phyloP scores from a whole-genome alignment of 345 rosid genomes.

The Balakata baccata region DNA sequence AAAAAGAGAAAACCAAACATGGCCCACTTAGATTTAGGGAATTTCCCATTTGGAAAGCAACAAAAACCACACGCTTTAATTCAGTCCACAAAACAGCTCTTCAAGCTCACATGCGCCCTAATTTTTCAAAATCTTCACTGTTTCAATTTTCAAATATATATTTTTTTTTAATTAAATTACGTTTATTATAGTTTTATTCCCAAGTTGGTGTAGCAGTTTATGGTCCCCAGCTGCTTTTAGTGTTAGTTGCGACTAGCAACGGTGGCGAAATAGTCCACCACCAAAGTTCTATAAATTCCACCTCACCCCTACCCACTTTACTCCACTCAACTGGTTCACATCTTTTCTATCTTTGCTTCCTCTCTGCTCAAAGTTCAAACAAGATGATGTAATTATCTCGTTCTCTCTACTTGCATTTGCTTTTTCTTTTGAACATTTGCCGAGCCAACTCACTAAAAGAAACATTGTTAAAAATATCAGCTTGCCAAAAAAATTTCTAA shows the following conservation, averaged over 20 bases:
- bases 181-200: no score
- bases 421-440: constrained; percentile 3
- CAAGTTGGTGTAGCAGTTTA: constrained; percentile 17
- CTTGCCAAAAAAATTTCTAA: neutral
- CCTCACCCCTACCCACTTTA: no score
- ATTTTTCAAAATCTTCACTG: constrained; percentile 1
- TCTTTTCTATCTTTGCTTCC: no score
- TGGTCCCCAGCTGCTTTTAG: constrained; percentile 37
- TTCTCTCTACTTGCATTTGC: no score
- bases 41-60: constrained; percentile 12
- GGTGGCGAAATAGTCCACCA: no score
- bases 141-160: constrained; percentile 17
- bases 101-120: constrained; percentile 1
- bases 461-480: neutral
- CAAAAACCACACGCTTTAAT: constrained; percentile 13
- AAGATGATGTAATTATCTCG: no score
- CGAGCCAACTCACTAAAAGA: neutral
- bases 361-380: no score
- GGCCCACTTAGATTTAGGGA: constrained; percentile 12
- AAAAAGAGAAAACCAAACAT: neutral
- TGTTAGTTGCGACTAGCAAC: no score
- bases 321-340: no score
- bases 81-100: neutral
- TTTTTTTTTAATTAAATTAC: neutral
- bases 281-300: no score